These are phyloP conservation scores for Epichloe gansuensis DNA, from an alignment of 2,329 filamentous ascomycete genomes.

Conservation along the genomic window DNA sequence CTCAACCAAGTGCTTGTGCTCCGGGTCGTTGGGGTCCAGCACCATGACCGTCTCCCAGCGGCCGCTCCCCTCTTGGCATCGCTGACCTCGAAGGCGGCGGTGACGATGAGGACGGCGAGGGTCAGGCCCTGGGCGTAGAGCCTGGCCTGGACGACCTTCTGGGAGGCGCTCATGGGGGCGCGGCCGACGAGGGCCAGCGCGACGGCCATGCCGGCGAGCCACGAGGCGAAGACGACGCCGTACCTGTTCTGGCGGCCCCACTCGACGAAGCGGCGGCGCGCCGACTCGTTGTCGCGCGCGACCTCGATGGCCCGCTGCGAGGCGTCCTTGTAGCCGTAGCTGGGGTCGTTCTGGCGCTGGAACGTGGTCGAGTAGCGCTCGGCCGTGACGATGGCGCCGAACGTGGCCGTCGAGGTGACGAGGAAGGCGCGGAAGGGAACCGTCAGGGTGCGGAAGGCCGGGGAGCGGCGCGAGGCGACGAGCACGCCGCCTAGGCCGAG, in stretches of 20 bases:
- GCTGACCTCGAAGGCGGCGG: constrained; percentile 65
- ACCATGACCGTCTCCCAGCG: constrained; percentile 79
- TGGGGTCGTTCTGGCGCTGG: constrained; percentile 58
- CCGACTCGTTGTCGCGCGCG: constrained; percentile 42
- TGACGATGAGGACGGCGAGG: constrained; percentile 69
- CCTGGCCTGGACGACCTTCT: constrained; percentile 90
- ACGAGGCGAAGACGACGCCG: constrained; percentile 69
- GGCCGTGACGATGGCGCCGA: constrained; percentile 77
- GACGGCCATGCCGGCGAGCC: constrained; percentile 68
- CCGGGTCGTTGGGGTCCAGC: constrained; percentile 67
- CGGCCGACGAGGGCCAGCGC: constrained; percentile 66
- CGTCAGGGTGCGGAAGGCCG: constrained; percentile 69
- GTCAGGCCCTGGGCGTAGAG: constrained; percentile 89
- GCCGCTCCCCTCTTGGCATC: constrained; percentile 66
- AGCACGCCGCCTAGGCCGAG: constrained; percentile 56
- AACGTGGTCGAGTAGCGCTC: constrained; percentile 56
- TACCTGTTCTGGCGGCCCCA: constrained; percentile 78
- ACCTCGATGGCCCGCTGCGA: constrained; percentile 44
- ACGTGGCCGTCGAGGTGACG: constrained; percentile 69
- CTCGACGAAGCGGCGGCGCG: constrained; percentile 48
- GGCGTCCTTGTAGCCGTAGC: constrained; percentile 52
- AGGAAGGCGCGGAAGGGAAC: constrained; percentile 87
- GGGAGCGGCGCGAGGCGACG: constrained; percentile 58
- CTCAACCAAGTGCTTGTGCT: constrained; percentile 73
- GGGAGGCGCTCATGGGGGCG: constrained; percentile 58